Evolutionary conservation across 345 rosid genomes (phyloP).

Genomic region (Populus ilicifolia): DNA sequence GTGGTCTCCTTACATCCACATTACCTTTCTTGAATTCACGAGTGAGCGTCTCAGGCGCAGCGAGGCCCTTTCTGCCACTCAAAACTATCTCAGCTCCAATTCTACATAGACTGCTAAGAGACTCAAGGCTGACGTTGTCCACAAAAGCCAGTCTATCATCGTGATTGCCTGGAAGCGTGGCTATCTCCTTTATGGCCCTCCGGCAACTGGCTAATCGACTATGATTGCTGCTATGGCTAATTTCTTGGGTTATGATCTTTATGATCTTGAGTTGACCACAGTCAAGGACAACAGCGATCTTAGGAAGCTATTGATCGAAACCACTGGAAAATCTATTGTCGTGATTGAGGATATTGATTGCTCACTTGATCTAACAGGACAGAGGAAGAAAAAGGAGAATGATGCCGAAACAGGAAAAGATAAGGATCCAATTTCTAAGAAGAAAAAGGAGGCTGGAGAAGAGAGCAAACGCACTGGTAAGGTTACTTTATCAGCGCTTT

Average conservation of each 20-base stretch:
- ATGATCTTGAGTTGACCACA: constrained; percentile 16
- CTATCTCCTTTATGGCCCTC: constrained; percentile 75
- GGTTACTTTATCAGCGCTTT: constrained; percentile 8
- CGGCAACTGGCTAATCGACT: constrained; percentile 71
- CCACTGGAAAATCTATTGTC: background rate
- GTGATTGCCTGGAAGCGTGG: constrained; percentile 59
- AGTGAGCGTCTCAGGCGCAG: background rate
- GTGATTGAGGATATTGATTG: constrained; percentile 20
- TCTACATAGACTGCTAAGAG: background rate
- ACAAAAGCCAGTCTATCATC: background rate
- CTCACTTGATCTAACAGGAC: constrained; percentile 18
- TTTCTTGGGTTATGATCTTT: constrained; percentile 30
- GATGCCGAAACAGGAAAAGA: background rate
- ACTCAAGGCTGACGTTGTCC: constrained; percentile 3
- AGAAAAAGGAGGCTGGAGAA: background rate
- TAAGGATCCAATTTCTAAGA: constrained; percentile 6
- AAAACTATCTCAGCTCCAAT: background rate
- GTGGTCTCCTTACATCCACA: background rate
- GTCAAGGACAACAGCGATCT: constrained; percentile 17
- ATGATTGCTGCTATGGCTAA: constrained; percentile 78
- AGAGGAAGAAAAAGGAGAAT: constrained; percentile 2
- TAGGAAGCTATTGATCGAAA: constrained; percentile 5
- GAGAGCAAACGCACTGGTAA: background rate
- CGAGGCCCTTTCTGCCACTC: constrained; percentile 1
- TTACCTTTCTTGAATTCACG: constrained; percentile 5